Base-by-base conservation (phyloP, 306 rosid genomes). In the Aeschynomene evenia region DNA sequence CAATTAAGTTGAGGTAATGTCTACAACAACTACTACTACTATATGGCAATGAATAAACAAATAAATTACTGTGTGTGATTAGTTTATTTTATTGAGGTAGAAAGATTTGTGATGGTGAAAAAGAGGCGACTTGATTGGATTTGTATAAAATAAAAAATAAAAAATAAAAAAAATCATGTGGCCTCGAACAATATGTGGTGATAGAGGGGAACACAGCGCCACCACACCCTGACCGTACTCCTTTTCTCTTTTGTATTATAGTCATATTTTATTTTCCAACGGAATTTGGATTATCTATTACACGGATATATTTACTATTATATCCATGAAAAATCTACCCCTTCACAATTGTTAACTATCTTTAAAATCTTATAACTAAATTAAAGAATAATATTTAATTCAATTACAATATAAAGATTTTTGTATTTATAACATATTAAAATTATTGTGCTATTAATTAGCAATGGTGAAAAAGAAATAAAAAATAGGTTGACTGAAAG, bases 171-270 rank as follows among this genome's bases (percentile, higher is more conserved):
- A 4, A 16, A 45, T 76, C 72, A 83, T 74, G 74, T 48, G 64
- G 60, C 66, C 21, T 66, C 71, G 52, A 81, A 73, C 83, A 29
- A 15, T 21, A 63, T 72, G 80, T 73, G 78, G 64, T 62, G 19
- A 33, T 39, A 26, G 60, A 45, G 76, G 91, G 90, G 90, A 79
- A 86, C 92, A 91, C 71, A 71, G 82, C 91, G 88, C 92, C 88
- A 82, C 96, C 89, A 80, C 85, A 74, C 72, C 61, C 78, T 81
- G 78, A 78, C 72, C 74, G 81, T 83, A 82, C 89, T 46, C 64
- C 56, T 68, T 26, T 22, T 18, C 54, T 68, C n/a, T 53, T 28
- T 20, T 0, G n/a, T 45, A 31, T 20, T 39, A 14, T 13, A 43
- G 19, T 7, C n/a, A 20, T 14, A 12, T 12, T n/a, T 55, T 31